A percentile compares a stretch with the other conserved stretches of the same genome.
Conservation (phyloP, 148 eudicot species). For the Spergularia marina region DNA sequence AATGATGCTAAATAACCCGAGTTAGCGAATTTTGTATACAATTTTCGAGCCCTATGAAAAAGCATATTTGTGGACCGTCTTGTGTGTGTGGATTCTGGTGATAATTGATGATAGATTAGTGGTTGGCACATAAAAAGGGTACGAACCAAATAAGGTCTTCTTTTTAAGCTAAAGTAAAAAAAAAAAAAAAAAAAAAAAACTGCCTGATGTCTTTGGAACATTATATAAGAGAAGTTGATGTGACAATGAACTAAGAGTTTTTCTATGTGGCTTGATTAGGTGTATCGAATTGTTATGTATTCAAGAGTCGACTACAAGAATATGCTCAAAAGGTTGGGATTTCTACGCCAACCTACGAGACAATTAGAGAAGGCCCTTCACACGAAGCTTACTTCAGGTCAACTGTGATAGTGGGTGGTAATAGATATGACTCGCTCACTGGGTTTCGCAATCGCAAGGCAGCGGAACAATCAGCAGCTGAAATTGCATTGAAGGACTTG, state of each 20-base stretch:
- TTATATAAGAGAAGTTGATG: neutral
- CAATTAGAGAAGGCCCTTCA: slow-evolving; percentile 89
- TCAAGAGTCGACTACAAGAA: slow-evolving; percentile 93
- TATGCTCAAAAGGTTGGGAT: slow-evolving; percentile 78
- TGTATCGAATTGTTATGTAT: slow-evolving; percentile 71
- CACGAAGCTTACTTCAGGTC: slow-evolving; percentile 85
- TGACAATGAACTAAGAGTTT: neutral
- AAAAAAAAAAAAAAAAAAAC: neutral
- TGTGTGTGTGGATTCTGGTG: too few relatives aligned
- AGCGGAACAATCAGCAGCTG: slow-evolving; percentile 98
- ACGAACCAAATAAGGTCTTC: neutral
- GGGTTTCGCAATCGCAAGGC: slow-evolving; percentile 89
- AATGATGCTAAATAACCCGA: too few relatives aligned
- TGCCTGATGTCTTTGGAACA: too few relatives aligned
- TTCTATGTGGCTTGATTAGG: slow-evolving; percentile 22
- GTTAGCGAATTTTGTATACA: too few relatives aligned
- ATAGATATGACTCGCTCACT: slow-evolving; percentile 68
- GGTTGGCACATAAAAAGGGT: neutral
- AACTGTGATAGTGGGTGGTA: slow-evolving; percentile 59
- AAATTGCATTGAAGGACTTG: slow-evolving; percentile 69
- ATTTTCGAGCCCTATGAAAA: too few relatives aligned
- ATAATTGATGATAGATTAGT: neutral
- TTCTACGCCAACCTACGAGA: slow-evolving; percentile 73
- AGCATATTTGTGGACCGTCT: too few relatives aligned
- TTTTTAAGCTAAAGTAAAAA: too few relatives aligned